A percentile compares a stretch with the other conserved stretches of the same genome.
Conservation (phyloP, 2,329 filamentous ascomycete genomes). For the Penicillium sp. region DNA sequence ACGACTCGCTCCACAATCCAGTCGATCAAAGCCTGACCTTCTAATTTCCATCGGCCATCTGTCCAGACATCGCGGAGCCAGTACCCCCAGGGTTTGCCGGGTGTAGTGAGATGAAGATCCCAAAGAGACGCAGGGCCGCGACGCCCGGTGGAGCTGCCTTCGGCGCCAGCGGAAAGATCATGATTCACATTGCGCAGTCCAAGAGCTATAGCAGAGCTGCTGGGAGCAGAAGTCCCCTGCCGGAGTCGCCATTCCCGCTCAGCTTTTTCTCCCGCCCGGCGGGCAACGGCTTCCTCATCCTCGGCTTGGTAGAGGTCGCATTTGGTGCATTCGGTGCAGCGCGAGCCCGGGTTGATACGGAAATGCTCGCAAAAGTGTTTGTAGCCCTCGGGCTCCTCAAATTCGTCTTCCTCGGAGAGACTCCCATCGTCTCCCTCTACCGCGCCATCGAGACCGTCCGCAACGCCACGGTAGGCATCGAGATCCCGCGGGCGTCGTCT, state of each 20-base stretch:
- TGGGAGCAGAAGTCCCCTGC: slow-evolving; percentile 48
- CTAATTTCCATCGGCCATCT: slow-evolving; percentile 43
- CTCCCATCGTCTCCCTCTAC: slow-evolving; percentile 8
- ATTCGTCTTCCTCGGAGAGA: slow-evolving; percentile 22
- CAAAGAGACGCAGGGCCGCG: slow-evolving; percentile 20
- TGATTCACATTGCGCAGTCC: slow-evolving; percentile 28
- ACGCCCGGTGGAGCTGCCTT: slow-evolving; percentile 11
- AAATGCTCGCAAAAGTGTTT: slow-evolving; percentile 96
- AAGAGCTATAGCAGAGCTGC: slow-evolving; percentile 11
- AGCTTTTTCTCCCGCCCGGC: slow-evolving; percentile 66
- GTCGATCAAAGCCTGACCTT: slow-evolving; percentile 42
- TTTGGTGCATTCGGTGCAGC: slow-evolving; percentile 74
- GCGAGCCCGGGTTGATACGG: slow-evolving; percentile 70
- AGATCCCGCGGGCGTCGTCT: slow-evolving; percentile 6
- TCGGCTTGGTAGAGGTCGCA: slow-evolving; percentile 73
- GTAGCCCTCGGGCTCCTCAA: slow-evolving; percentile 67
- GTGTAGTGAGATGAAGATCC: slow-evolving; percentile 23
- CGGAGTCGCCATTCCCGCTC: slow-evolving; percentile 68
- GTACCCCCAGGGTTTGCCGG: slow-evolving; percentile 30
- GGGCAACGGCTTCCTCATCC: slow-evolving; percentile 67
- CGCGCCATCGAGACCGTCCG: slow-evolving; percentile 29
- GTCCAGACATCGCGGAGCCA: slow-evolving; percentile 40
- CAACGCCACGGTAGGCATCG: slow-evolving; percentile 44
- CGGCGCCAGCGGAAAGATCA: slow-evolving; percentile 23
- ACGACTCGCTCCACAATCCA: slow-evolving; percentile 42